Evolutionary conservation across 2,329 filamentous ascomycete genomes (phyloP), one percentile per base, ranked within the genome.

Genomic region (Nemania sp.): DNA sequence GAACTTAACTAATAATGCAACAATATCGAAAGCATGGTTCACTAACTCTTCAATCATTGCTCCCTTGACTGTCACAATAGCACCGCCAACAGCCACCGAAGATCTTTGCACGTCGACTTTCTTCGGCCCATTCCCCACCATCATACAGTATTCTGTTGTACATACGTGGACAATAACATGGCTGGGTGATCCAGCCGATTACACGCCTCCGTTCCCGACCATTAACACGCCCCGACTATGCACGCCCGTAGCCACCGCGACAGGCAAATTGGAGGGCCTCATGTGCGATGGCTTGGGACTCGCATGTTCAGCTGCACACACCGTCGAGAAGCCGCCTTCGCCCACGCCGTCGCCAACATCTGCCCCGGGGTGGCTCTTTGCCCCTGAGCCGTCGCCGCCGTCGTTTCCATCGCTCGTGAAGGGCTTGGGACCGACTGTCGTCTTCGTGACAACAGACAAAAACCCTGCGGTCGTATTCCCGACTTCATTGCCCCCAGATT

Each of bases 381-480:
- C 43, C n/a, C n/a, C n/a, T n/a, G n/a, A n/a, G n/a, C n/a, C n/a
- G n/a, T n/a, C n/a, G n/a, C n/a, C n/a, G n/a, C n/a, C n/a, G n/a
- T n/a, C n/a, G n/a, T n/a, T n/a, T 4, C 36, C 46, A 5, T 50
- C 52, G 14, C 41, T 24, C 31, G 33, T 45, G 15, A 33, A 49
- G 30, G 54, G 46, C 6, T 48, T 50, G 44, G 43, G 44, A 36
- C 44, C 61, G 22, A 75, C 74, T 5, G 60, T 78, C 41, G 78
- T 74, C 3, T 75, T 80, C 41, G 64, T 78, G 45, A 81, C 78
- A 2, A 81, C 79, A 3, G 79, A 81, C 63, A 82, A 81, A 63
- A 82, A 82, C 50, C 80, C 80, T 0, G 73, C 76, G 7, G 77
- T 81, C 14, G 72, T 80, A 2, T 75, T 72, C 54, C 63, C 75